phyloP scores from a whole-genome alignment of 306 rosid genomes.

The Cucumis hystrix region DNA sequence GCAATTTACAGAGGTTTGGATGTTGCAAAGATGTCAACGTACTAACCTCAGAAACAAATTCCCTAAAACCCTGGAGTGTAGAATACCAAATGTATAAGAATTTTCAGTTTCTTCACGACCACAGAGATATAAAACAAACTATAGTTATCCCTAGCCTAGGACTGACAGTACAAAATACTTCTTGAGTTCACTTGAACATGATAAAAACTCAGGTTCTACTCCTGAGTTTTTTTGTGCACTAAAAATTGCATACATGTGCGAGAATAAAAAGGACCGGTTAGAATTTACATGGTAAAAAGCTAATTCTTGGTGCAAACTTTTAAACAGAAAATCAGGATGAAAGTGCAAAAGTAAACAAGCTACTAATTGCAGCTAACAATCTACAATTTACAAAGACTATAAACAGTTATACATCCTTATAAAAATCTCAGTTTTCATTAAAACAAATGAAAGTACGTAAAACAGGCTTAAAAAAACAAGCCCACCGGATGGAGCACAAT shows the following conservation, averaged over 20 bases:
- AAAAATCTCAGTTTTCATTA: neutral
- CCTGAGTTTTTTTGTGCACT: neutral
- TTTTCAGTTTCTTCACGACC: neutral
- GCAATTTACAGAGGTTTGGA: conserved; percentile 90
- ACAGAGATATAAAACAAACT: neutral
- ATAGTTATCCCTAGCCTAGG: neutral
- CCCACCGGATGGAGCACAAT: neutral
- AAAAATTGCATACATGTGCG: neutral
- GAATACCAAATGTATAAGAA: neutral
- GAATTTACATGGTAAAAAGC: neutral
- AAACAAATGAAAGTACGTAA: neutral
- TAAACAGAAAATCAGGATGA: neutral
- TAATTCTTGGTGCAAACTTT: neutral
- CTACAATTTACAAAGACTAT: neutral
- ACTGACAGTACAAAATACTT: neutral
- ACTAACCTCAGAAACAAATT: conserved; percentile 64
- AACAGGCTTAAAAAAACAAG: neutral
- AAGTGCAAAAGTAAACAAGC: neutral
- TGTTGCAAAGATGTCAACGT: conserved; percentile 80
- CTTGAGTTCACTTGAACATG: neutral
- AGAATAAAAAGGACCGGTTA: neutral
- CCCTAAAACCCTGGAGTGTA: conserved; percentile 60
- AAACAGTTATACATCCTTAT: neutral
- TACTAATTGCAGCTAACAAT: neutral
- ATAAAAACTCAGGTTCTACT: neutral